phyloP scores from a whole-genome alignment of 2,329 filamentous ascomycete genomes.

The Ascochyta viciae-villosae region DNA sequence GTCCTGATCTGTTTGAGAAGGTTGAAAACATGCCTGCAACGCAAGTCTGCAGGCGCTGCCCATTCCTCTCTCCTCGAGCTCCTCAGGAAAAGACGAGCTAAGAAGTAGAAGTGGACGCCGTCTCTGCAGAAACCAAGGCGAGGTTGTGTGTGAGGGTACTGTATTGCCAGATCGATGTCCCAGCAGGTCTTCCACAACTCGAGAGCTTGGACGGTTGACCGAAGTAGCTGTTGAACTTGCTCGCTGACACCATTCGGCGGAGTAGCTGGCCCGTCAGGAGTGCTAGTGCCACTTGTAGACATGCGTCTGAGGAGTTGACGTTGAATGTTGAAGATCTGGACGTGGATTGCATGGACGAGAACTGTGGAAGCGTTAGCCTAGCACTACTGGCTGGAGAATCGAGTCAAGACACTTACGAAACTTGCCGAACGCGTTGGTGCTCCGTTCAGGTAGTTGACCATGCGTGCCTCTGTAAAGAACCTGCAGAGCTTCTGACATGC shows the following conservation, averaged over 20 bases:
- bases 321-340: slow-evolving; percentile 65
- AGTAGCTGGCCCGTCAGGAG: slow-evolving; percentile 60
- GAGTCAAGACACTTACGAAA: slow-evolving; percentile 52
- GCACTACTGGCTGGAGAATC: background rate
- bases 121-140: slow-evolving; percentile 75
- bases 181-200: slow-evolving; percentile 76
- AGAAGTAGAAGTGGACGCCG: slow-evolving; percentile 75
- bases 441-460: slow-evolving; percentile 66
- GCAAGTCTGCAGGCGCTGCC: slow-evolving; percentile 63
- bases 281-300: slow-evolving; percentile 57
- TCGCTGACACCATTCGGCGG: slow-evolving; percentile 54
- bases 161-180: slow-evolving; percentile 72
- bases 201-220: slow-evolving; percentile 61
- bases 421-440: slow-evolving; percentile 76
- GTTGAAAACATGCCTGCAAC: slow-evolving; percentile 67
- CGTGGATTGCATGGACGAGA: slow-evolving; percentile 71
- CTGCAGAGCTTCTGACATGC: slow-evolving; percentile 67
- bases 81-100: slow-evolving; percentile 71
- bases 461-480: slow-evolving; percentile 66
- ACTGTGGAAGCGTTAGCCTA: slow-evolving; percentile 50
- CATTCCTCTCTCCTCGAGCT: slow-evolving; percentile 63
- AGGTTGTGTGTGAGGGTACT: slow-evolving; percentile 68
- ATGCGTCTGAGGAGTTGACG: slow-evolving; percentile 49
- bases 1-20: slow-evolving; percentile 66
- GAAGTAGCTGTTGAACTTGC: slow-evolving; percentile 57